These are phyloP conservation scores for Mycosphaerella sp. DNA, from an alignment of 2,329 filamentous ascomycete genomes.

Conservation along the genomic window DNA sequence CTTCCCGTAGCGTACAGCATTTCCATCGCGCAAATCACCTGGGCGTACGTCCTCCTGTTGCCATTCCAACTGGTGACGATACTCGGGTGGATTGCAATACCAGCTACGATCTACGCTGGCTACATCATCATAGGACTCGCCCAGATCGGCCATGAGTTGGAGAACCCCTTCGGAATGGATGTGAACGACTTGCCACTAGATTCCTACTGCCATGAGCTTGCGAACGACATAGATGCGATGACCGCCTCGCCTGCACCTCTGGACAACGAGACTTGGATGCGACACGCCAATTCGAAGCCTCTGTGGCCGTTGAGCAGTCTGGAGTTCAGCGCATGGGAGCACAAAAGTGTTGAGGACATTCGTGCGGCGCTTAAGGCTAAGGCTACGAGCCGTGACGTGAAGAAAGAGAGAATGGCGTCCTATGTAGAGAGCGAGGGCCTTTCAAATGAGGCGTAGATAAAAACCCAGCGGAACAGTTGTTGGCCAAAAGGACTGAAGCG, in stretches of 20 bases:
- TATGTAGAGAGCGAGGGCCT: conserved; percentile 17
- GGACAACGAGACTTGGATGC: conserved; percentile 48
- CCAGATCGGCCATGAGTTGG: conserved; percentile 71
- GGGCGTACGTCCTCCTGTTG: conserved; percentile 72
- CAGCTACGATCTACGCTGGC: conserved; percentile 59
- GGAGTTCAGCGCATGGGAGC: conserved; percentile 36
- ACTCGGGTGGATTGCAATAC: conserved; percentile 69
- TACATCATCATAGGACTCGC: conserved; percentile 79
- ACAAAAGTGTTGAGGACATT: conserved; percentile 37
- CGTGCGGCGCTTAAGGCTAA: conserved; percentile 41
- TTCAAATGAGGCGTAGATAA: conserved; percentile 10
- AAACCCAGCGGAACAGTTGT: not conserved
- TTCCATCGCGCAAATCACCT: conserved; percentile 78
- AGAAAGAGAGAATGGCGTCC: conserved; percentile 22
- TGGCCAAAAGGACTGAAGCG: not conserved
- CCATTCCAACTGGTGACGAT: conserved; percentile 68
- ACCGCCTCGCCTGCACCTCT: conserved; percentile 50
- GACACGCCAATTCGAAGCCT: conserved; percentile 45
- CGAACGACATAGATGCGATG: conserved; percentile 67
- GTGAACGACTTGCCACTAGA: conserved; percentile 78
- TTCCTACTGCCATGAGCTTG: conserved; percentile 67
- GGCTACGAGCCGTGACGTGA: conserved; percentile 28
- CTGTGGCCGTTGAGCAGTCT: conserved; percentile 50
- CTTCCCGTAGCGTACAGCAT: conserved; percentile 78
- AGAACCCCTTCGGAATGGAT: conserved; percentile 77